These are phyloP conservation scores for Salix arbutifolia DNA, from an alignment of 345 rosid species.

Conservation along the genomic window DNA sequence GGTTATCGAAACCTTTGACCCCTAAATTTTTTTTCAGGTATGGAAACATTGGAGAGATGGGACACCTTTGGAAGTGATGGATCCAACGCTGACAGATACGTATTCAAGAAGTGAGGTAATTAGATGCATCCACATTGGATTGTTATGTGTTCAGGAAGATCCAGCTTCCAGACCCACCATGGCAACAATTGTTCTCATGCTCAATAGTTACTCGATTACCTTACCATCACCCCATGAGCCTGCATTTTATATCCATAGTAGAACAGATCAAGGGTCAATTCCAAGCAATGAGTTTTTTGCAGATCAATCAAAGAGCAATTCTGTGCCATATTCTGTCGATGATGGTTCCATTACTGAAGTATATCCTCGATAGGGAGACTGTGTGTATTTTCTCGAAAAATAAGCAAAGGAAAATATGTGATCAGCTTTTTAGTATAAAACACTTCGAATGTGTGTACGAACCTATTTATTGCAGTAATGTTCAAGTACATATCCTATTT, in stretches of 20 bases:
- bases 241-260: slow-evolving; percentile 17
- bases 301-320: slow-evolving; percentile 18
- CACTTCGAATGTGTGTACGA: no score
- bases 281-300: background rate
- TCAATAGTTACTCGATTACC: slow-evolving; percentile 37
- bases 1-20: background rate
- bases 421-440: background rate
- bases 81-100: slow-evolving; percentile 29
- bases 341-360: slow-evolving; percentile 34
- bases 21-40: slow-evolving; percentile 26
- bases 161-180: slow-evolving; percentile 43
- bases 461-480: no score
- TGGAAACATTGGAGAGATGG: slow-evolving; percentile 58
- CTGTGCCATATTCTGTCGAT: slow-evolving; percentile 27
- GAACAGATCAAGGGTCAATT: background rate
- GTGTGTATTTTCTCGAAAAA: background rate
- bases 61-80: slow-evolving; percentile 40
- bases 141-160: slow-evolving; percentile 64
- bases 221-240: slow-evolving; percentile 37
- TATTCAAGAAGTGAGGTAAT: slow-evolving; percentile 40
- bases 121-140: slow-evolving; percentile 50
- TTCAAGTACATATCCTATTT: no score
- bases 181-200: slow-evolving; percentile 44
- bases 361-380: slow-evolving; percentile 27
- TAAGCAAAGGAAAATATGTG: background rate